Conservation (phyloP, 1,284 basidiomycete genomes). For the Ustilago trichophora region DNA sequence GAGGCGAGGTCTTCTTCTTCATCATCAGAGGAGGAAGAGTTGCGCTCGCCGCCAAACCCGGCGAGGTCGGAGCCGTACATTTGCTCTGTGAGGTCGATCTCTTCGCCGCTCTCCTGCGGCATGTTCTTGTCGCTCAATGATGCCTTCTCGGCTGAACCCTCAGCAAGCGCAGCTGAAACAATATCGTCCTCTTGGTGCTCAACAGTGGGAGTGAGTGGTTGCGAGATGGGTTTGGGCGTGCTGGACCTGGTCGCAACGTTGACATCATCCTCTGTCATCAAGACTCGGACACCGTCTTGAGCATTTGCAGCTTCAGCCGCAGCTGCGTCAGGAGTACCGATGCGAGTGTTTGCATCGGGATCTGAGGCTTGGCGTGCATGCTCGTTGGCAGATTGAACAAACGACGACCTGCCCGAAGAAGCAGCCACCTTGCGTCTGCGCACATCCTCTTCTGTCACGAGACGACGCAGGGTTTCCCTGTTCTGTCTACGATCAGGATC, state of each 20-base stretch:
- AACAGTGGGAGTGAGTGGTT: slow-evolving; percentile 20
- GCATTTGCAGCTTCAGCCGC: not conserved
- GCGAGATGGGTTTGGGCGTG: slow-evolving; percentile 23
- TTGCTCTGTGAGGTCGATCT: slow-evolving; percentile 64
- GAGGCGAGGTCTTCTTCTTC: slow-evolving; percentile 54
- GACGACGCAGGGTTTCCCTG: slow-evolving; percentile 80
- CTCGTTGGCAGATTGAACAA: slow-evolving; percentile 22
- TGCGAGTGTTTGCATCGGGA: slow-evolving; percentile 6
- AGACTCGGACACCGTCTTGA: not conserved
- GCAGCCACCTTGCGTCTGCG: slow-evolving; percentile 62
- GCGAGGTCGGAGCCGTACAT: slow-evolving; percentile 62
- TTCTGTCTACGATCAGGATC: slow-evolving; percentile 85
- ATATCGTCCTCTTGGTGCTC: slow-evolving; percentile 9
- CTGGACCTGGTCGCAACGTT: not conserved
- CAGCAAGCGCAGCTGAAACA: too few species aligned
- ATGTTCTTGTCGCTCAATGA: not conserved
- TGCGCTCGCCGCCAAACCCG: slow-evolving; percentile 55
- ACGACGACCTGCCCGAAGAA: slow-evolving; percentile 17
- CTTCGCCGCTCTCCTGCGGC: slow-evolving; percentile 39
- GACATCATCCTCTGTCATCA: slow-evolving; percentile 1
- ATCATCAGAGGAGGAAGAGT: slow-evolving; percentile 17
- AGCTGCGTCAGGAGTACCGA: slow-evolving; percentile 4
- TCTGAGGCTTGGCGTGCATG: slow-evolving; percentile 6
- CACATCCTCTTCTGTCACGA: slow-evolving; percentile 77
- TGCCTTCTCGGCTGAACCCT: too few species aligned